Base-by-base conservation (phyloP, 768 basidiomycete species). In the Dentipellis fragilis region DNA sequence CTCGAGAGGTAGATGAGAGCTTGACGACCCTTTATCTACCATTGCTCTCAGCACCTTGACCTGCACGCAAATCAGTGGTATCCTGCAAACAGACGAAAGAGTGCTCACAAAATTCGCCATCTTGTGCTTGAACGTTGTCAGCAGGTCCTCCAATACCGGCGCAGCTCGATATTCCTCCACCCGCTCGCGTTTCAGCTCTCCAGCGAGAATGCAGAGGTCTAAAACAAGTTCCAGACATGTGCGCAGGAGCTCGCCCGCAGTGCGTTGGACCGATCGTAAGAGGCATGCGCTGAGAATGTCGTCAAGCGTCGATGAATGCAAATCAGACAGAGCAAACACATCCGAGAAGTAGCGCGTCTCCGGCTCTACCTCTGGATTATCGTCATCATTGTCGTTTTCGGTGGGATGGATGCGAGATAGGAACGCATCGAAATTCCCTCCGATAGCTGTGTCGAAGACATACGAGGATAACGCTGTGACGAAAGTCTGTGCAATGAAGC, bases 401-500 rank as follows among this genome's bases (percentile, higher is more conserved):
- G 54, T 46, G 35, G 50, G 22, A 29, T 29, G 29, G 4, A 69
- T 58, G 6, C 59, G 62, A 36, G 49, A 50, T 12, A 89, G 66
- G 71, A 94, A 91, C 1, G 78, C 73, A 57, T 84, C 81, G 60
- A 90, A 87, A 63, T 88, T 85, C 29, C 80, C 81, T 11, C 83
- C 79, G 56, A 95, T 90, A 2, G 83, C 92, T n/a, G 80, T 80
- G 66, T 92, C 89, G 54, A 85, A 84, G 19, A 91, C 73, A 60
- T 94, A 92, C 36, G 77, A 71, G 3, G 80, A 79, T 34, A 94
- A 72, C n/a, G 72, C 75, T 16, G 71, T 73, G 39, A 92, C 72
- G 69, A 93, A 91, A 5, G 81, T 73, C 22, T 89, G 82, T 1
- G 82, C 80, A 40, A 81, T 72, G 63, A 91, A 92, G 47, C 89